Percentiles rank a stretch among this genome's conserved stretches.
These are phyloP conservation scores for Nicotiana tabacum DNA, from an alignment of 257 asterid genomes.

Conservation along the genomic window DNA sequence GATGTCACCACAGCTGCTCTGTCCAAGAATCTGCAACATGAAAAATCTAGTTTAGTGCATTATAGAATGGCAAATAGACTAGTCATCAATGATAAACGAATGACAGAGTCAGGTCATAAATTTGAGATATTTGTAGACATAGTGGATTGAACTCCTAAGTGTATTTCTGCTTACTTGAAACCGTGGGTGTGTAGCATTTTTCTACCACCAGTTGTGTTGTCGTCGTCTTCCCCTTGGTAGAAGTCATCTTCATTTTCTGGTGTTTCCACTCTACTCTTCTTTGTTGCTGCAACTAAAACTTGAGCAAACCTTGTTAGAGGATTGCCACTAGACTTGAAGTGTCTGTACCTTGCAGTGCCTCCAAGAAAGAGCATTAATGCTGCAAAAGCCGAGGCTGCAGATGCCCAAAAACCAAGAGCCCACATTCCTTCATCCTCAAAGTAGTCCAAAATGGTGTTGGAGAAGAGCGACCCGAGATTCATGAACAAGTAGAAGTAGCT, in stretches of 20 bases:
- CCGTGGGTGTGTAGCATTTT: constrained; percentile 88
- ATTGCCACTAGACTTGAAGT: constrained; percentile 78
- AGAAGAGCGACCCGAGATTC: constrained; percentile 90
- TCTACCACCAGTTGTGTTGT: constrained; percentile 26
- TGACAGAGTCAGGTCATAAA: background rate
- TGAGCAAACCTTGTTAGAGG: constrained; percentile 75
- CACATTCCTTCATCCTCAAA: constrained; percentile 86
- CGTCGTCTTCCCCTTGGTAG: constrained; percentile 32
- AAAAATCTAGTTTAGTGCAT: background rate
- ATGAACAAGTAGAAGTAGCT: constrained; percentile 86
- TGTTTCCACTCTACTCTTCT: constrained; percentile 38
- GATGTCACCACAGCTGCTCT: constrained; percentile 75
- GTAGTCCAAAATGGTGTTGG: constrained; percentile 75
- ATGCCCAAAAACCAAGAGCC: constrained; percentile 90
- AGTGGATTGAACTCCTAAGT: background rate
- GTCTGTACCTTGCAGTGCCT: constrained; percentile 70
- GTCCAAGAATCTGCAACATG: constrained; percentile 63
- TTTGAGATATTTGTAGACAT: background rate
- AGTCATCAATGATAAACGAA: background rate
- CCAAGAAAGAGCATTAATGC: constrained; percentile 69
- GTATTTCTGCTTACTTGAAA: constrained; percentile 55
- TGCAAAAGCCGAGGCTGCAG: constrained; percentile 68
- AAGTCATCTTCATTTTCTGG: constrained; percentile 30
- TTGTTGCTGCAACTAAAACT: constrained; percentile 70
- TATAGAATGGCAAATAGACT: background rate